Conservation (phyloP, 208 protist genomes). For the Crithidia thermophila region DNA sequence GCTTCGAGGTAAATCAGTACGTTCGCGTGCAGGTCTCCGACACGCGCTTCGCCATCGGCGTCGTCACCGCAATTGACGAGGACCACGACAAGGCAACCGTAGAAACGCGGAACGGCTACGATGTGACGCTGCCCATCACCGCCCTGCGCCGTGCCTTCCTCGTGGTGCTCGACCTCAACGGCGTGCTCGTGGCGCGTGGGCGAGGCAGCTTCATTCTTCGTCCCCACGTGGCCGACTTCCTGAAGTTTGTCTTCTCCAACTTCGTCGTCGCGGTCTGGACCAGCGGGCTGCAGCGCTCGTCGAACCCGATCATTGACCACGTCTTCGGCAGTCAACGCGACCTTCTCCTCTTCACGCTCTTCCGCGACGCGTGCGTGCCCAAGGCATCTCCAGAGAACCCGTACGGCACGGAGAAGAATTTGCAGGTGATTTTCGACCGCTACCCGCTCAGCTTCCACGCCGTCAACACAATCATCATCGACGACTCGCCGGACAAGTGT, state of each 20-base stretch:
- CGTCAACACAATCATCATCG: conserved; percentile 92
- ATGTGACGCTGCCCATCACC: conserved; percentile 59
- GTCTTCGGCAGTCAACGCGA: conserved; percentile 83
- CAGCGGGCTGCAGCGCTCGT: conserved; percentile 85
- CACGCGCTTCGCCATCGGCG: conserved; percentile 77
- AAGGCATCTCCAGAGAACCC: conserved; percentile 64
- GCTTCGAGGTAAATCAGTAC: conserved; percentile 85
- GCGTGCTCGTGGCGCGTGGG: conserved; percentile 83
- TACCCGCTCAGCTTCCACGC: conserved; percentile 87
- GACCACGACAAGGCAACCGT: conserved; percentile 56
- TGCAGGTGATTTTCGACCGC: conserved; percentile 81
- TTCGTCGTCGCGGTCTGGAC: conserved; percentile 93
- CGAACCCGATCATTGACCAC: conserved; percentile 82
- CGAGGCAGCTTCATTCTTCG: conserved; percentile 70
- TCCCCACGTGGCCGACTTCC: conserved; percentile 75
- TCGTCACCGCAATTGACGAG: conserved; percentile 66
- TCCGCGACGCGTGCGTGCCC: conserved; percentile 68
- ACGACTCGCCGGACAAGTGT: conserved; percentile 90
- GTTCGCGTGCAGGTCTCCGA: conserved; percentile 76
- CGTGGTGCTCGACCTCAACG: conserved; percentile 89
- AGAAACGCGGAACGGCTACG: conserved; percentile 81
- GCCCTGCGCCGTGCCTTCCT: conserved; percentile 82
- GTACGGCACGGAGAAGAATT: conserved; percentile 87
- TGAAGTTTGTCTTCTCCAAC: conserved; percentile 86
- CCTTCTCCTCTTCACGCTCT: conserved; percentile 81